These are phyloP conservation scores for Elsinoe necatrix DNA, from an alignment of 2,329 filamentous ascomycete genomes.

Conservation along the genomic window DNA sequence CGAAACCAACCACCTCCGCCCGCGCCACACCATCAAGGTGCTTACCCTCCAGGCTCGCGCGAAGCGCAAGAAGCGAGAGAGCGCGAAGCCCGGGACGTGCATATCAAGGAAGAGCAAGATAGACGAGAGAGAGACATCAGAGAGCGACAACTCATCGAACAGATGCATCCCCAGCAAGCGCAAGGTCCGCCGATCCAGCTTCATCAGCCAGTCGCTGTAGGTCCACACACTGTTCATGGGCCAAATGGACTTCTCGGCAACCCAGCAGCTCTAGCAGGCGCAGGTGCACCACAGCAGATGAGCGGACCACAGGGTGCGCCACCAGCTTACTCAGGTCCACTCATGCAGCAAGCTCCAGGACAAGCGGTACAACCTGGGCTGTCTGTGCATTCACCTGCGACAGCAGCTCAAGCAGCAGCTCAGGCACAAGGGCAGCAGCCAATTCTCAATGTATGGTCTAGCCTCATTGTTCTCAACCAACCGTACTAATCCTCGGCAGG, in stretches of 20 bases:
- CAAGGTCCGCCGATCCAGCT: slow-evolving; percentile 82
- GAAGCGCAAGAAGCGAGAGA: slow-evolving; percentile 41
- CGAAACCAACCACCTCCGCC: slow-evolving; percentile 26
- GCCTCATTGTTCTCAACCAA: background rate
- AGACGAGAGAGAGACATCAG: slow-evolving; percentile 52
- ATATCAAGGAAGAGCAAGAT: slow-evolving; percentile 53
- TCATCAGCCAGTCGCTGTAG: slow-evolving; percentile 79
- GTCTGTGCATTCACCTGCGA: slow-evolving; percentile 35
- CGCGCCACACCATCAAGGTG: slow-evolving; percentile 38
- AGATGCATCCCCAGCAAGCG: slow-evolving; percentile 71
- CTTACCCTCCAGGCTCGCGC: slow-evolving; percentile 33
- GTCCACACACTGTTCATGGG: slow-evolving; percentile 79
- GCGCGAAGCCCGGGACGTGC: slow-evolving; percentile 47
- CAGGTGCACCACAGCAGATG: slow-evolving; percentile 36
- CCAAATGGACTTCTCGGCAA: slow-evolving; percentile 71
- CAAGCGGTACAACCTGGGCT: slow-evolving; percentile 40
- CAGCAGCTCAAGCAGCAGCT: slow-evolving; percentile 32
- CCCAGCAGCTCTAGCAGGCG: slow-evolving; percentile 47
- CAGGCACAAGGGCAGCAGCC: slow-evolving; percentile 74
- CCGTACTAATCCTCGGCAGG: slow-evolving; percentile 34
- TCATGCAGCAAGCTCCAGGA: slow-evolving; percentile 38
- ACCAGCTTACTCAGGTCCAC: slow-evolving; percentile 54
- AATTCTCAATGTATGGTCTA: slow-evolving; percentile 55
- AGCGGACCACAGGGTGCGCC: slow-evolving; percentile 49
- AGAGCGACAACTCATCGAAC: slow-evolving; percentile 60